These are phyloP conservation scores for Argentina anserina DNA, from an alignment of 306 rosid genomes.

Conservation along the genomic window DNA sequence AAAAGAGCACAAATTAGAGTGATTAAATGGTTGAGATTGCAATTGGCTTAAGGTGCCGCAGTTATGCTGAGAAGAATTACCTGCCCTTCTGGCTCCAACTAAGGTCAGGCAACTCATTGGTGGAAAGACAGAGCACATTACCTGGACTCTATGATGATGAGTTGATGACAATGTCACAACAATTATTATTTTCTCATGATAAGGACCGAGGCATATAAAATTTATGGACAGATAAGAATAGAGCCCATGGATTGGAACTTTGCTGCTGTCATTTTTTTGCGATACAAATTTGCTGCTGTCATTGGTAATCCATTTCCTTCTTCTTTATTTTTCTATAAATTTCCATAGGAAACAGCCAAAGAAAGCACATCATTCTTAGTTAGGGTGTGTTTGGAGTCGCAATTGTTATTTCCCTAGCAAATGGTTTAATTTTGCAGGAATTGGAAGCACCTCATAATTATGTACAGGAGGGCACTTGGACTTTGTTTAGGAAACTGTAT, in stretches of 20 bases:
- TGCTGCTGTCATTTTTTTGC: conserved; percentile 2
- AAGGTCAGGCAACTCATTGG: neutral
- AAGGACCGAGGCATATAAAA: neutral
- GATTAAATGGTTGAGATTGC: neutral
- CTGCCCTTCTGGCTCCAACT: neutral
- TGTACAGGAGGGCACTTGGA: neutral
- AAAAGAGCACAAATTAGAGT: no score
- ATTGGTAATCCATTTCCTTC: neutral
- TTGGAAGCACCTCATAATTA: neutral
- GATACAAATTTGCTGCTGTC: neutral
- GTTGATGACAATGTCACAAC: neutral
- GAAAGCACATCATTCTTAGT: neutral
- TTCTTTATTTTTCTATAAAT: neutral
- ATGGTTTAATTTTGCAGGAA: neutral
- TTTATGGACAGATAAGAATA: neutral
- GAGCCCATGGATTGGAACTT: neutral
- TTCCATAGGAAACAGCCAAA: neutral
- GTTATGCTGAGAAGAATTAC: neutral
- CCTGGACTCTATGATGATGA: conserved; percentile 4
- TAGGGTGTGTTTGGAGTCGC: neutral
- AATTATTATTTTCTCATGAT: neutral
- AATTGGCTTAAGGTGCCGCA: no score
- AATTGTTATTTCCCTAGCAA: neutral
- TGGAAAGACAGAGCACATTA: conserved; percentile 1
- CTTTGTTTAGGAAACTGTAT: neutral